Evolutionary conservation across 768 basidiomycete species (phyloP), one percentile per base, ranked within the genome.

Genomic region (Pleurotus pulmonarius): DNA sequence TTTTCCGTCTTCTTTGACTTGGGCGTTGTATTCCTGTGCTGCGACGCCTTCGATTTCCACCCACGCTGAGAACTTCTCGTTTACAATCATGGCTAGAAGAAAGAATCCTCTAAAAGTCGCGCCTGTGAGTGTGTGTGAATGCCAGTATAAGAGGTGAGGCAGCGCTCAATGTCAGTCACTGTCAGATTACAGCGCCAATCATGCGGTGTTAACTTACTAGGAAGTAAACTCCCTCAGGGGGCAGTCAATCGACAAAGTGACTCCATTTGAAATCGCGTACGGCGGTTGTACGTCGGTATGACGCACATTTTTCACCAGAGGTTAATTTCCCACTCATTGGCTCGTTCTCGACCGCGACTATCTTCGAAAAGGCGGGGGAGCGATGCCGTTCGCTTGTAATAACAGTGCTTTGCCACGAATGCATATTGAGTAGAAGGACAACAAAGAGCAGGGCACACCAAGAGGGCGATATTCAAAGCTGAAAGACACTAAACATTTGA

Each of bases 391-490:
- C 8, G 46, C 46, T 7, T 48, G 46, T 48, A 48, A 48, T 2
- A 48, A 15, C n/a, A n/a, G n/a, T 7, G 46, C 46, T 48, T n/a
- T 22, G 43, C 43, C 43, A 22, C 11, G 3, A 4, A 22, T 16
- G 20, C 7, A 44, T 44, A 44, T 15, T 45, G 8, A 16, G n/a
- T 26, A 26, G 15, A 48, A 25, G 11, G 22, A 48, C 12, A 20
- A 20, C 6, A 13, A 48, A 24, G 18, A 0, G 24, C 9, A 47
- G 0, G 16, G 49, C 61, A 44, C n/a, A 62, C 66, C 63, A 3
- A 66, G 57, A 4, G 66, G 60, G 38, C 61, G 43, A 44, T 64
- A 64, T 18, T 51, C 56, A 49, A 64, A 64, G 15, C 56, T 25
- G 25, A 64, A 62, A 9, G 56, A 52, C 4, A 46, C 63, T 4